Base-by-base conservation (phyloP, 179 eudicot genomes). In the Beta macrorhiza region DNA sequence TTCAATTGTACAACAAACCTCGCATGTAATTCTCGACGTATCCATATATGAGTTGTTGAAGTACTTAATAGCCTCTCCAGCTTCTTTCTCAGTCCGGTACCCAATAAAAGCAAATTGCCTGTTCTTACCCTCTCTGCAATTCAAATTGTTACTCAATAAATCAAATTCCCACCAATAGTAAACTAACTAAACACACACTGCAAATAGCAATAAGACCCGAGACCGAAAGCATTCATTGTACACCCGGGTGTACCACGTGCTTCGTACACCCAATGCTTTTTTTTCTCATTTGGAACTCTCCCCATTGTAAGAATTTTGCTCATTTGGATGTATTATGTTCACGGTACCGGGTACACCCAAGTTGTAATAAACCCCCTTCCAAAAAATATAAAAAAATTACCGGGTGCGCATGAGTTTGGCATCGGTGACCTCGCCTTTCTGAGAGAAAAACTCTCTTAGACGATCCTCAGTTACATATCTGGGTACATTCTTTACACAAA, bases 21-120 rank as follows among this genome's bases (percentile, higher is more conserved):
- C 97, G 87, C 99, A 96, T 53, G 69, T 67, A 81, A 96, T 91
- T 83, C 87, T 90, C 32, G 82, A 82, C 11, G 93, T 91, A 86
- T 91, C 98, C 90, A 96, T 53, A 84, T 77, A 96, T 17, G 94
- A 87, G 29, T 83, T 92, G 83, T 94, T 85, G 85, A 96, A 96
- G 85, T 88, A 96, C 58, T 83, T 88, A 52, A 94, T 75, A 79
- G 99, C 98, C 83, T 88, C 91, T 53, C 86, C 80, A 3, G 99
- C 99, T 87, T 96, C 97, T 32, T 83, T 80, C 83, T 86, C 92
- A 0, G 96, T 90, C 51, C 97, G 87, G 63, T 79, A 94, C 51
- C 99, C 99, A 79, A 96, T 87, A 81, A 94, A 96, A 16, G 93
- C 99, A 83, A 96, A 94, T 55, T 91, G 93, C 72, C 99, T 82